phyloP scores from a whole-genome alignment of 1,284 basidiomycete species.

The Ustilago vetiveriae region DNA sequence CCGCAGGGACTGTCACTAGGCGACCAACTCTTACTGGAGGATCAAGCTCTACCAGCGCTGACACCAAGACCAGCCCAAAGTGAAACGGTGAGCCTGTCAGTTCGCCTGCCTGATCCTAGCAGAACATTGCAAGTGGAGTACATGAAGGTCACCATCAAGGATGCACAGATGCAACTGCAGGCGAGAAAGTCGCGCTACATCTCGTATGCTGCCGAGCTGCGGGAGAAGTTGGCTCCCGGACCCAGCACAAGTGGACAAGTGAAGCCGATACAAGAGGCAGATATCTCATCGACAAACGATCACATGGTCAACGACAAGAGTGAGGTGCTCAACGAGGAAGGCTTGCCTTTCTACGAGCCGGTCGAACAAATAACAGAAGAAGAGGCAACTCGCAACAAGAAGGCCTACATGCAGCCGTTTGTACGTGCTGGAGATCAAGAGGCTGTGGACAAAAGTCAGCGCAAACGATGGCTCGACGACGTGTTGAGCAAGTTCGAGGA shows the following conservation, averaged over 20 bases:
- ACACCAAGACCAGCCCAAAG: background rate
- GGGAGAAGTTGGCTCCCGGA: conserved; percentile 1
- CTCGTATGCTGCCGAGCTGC: conserved; percentile 3
- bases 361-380: conserved; percentile 50
- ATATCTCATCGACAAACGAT: background rate
- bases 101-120: conserved; percentile 14
- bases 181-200: conserved; percentile 7
- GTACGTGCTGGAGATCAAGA: conserved; percentile 7
- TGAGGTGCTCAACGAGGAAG: conserved; percentile 64
- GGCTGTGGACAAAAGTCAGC: conserved; percentile 24
- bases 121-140: conserved; percentile 29
- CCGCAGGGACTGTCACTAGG: conserved; percentile 6
- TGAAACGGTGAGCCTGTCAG: background rate
- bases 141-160: background rate
- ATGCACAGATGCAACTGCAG: conserved; percentile 32
- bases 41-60: conserved; percentile 17
- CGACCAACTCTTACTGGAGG: conserved; percentile 23
- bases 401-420: conserved; percentile 50
- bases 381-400: conserved; percentile 17
- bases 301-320: conserved; percentile 43
- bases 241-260: background rate
- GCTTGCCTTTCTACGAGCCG: conserved; percentile 63
- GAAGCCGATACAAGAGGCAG: too few relatives aligned
- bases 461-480: conserved; percentile 55
- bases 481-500: conserved; percentile 53